Conservation (phyloP, 2,329 filamentous ascomycete species). For the Huntiella abstrusa region DNA sequence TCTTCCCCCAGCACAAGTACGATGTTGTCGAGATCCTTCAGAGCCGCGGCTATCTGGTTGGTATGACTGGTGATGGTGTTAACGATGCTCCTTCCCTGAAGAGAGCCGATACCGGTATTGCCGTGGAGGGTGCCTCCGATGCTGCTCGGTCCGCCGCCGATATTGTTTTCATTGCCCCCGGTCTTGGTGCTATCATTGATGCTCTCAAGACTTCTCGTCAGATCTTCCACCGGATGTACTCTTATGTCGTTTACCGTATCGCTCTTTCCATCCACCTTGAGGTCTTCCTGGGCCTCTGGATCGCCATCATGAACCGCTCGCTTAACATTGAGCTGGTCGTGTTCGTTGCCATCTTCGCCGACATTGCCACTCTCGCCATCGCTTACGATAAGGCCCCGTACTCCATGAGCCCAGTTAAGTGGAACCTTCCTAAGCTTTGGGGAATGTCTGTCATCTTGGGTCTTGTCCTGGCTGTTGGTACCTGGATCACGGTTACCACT, state of each 20-base stretch:
- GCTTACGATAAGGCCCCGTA: slow-evolving; percentile 86
- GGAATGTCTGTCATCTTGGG: slow-evolving; percentile 77
- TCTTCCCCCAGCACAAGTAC: slow-evolving; percentile 93
- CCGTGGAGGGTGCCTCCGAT: too few relatives aligned
- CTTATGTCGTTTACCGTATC: slow-evolving; percentile 77
- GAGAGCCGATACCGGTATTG: too few relatives aligned
- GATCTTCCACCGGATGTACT: slow-evolving; percentile 40
- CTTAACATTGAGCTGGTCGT: slow-evolving; percentile 77
- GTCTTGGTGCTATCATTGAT: too few relatives aligned
- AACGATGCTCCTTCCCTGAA: too few relatives aligned
- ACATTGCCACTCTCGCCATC: slow-evolving; percentile 80
- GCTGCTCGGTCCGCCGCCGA: too few relatives aligned
- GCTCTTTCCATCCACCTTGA: slow-evolving; percentile 79
- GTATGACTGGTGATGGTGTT: too few relatives aligned
- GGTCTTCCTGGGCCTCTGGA: slow-evolving; percentile 83
- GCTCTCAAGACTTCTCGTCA: too few relatives aligned
- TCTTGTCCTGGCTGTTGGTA: slow-evolving; percentile 60
- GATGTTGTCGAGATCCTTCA: slow-evolving; percentile 85
- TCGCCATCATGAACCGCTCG: slow-evolving; percentile 66
- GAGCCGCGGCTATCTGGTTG: slow-evolving; percentile 81
- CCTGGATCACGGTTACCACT: slow-evolving; percentile 77
- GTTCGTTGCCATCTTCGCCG: slow-evolving; percentile 88
- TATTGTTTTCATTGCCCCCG: too few relatives aligned
- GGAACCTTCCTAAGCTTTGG: slow-evolving; percentile 83
- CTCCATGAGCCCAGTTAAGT: slow-evolving; percentile 75